Evolutionary conservation across 2,329 filamentous ascomycete species (phyloP), one percentile per base, ranked within the genome.

Genomic region (Phaeosphaeria sp.): DNA sequence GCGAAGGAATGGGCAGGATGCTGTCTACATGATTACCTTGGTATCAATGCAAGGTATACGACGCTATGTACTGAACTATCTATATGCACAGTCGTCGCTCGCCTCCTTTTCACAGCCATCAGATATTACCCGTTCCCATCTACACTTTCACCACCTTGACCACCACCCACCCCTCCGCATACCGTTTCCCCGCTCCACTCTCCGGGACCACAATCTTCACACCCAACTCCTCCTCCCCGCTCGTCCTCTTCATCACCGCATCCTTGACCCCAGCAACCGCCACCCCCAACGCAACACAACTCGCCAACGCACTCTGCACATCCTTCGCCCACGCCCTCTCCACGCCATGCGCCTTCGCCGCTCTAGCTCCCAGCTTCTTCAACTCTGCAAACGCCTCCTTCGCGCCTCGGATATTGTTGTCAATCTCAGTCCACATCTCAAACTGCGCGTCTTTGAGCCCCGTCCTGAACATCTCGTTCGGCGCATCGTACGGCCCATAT

Each of bases 91-190:
- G 7, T 6, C 11, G 8, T 36, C 30, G 30, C 30, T 13, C 11
- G 15, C 5, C 25, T 13, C 6, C 15, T 13, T 13, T 13, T 36
- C 30, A 36, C 30, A 7, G 11, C 6, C 30, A 7, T 13, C 5
- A 36, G 30, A 7, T 13, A 36, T 36, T 36, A 36, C 30, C 30
- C 30, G 30, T 6, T 13, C 11, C 15, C 11, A 5, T 47, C 43
- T 53, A 68, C 33, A 24, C 49, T 57, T 69, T 71, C 15, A 63
- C 48, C 42, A 83, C 63, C 63, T 75, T 79, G 5, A 77, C 80
- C n/a, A 83, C 77, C 25, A 79, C 67, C 81, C 81, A 83, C 64
- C 78, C 81, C 46, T 75, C 74, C 24, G 77, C 72, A 72, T 79
- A 81, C 64, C 80, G 74, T 64, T 77, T 75, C 40, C 70, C 76